Base-by-base conservation (phyloP, 1,139 yeast genomes). In the Saccharomyces hybrid region DNA sequence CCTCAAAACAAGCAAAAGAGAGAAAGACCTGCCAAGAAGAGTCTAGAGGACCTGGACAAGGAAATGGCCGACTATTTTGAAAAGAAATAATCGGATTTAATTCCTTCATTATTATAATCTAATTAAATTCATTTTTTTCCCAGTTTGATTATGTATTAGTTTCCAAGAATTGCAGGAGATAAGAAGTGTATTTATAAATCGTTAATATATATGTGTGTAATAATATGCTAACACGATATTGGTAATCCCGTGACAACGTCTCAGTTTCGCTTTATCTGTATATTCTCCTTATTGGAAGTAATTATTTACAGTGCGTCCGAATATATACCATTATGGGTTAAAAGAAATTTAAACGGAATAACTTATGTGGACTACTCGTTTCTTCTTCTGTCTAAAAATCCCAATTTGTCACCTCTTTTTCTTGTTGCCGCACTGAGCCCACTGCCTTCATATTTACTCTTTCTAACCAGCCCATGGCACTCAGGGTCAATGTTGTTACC, bases 21-120 rank as follows among this genome's bases (percentile, higher is more conserved):
- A 60, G 73, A 67, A 57, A 72, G 67, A 65, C 72, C 76, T 56
- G 79, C 81, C 61, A 84, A 85, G 80, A 88, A 88, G 76, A 82
- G 93, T 50, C 81, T 91, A 59, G 98, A 88, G 71, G 88, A 88
- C 72, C 81, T 91, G 67, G 99, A 93, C 73, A 90, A 87, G 70
- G 95, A 87, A 76, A 90, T 90, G 97, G 85, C 89, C 61, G 97
- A 86, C 68, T 87, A 87, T 74, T 86, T 86, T 62, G 74, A 73
- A 58, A 70, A 70, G 49, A 65, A 62, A 6, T 31, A 27, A 26
- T 11, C 26, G 46, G 14, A 2, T 27, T 42, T 31, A 28, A 6
- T 30, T 32, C 30, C 23, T 25, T 44, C 32, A 26, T 30, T 44
- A 47, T 8, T 52, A 13, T 42, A 48, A 47, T 50, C 49, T n/a